phyloP scores from a whole-genome alignment of 164 flowering plant species.

The Aristolochia californica region DNA sequence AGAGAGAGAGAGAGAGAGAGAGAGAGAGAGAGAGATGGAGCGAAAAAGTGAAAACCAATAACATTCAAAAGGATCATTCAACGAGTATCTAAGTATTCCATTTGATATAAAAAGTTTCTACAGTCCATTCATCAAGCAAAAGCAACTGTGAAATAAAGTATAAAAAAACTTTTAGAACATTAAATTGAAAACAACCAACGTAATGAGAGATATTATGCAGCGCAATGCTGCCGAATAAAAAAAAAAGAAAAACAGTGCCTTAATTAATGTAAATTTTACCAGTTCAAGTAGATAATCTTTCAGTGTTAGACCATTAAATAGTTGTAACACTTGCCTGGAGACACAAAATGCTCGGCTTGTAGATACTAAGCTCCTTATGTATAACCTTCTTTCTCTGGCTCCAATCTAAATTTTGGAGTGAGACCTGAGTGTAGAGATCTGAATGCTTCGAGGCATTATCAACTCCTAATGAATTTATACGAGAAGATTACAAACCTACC shows the following conservation, averaged over 20 bases:
- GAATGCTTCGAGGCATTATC: constrained; percentile 64
- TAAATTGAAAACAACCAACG: no score
- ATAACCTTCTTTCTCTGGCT: constrained; percentile 43
- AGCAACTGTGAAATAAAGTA: no score
- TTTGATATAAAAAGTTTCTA: no score
- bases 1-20: no score
- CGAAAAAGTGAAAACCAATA: no score
- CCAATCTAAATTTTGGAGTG: constrained; percentile 49
- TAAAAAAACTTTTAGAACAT: no score
- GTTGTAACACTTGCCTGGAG: constrained; percentile 50
- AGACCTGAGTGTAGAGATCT: constrained; percentile 45
- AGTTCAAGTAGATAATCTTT: neutral
- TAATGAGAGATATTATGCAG: no score
- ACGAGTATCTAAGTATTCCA: no score
- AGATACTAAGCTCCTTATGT: constrained; percentile 45
- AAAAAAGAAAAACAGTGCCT: neutral
- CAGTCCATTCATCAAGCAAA: no score
- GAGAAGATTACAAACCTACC: constrained; percentile 68
- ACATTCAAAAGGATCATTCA: no score
- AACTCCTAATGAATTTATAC: constrained; percentile 77
- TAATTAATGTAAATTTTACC: neutral
- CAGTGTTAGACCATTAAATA: neutral
- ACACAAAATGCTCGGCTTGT: constrained; percentile 59
- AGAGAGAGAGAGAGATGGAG: no score
- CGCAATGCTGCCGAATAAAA: no score